A percentile compares a stretch with the other conserved stretches of the same genome.
phyloP scores from a whole-genome alignment of 768 basidiomycete genomes.

The Termitomyces sp. region DNA sequence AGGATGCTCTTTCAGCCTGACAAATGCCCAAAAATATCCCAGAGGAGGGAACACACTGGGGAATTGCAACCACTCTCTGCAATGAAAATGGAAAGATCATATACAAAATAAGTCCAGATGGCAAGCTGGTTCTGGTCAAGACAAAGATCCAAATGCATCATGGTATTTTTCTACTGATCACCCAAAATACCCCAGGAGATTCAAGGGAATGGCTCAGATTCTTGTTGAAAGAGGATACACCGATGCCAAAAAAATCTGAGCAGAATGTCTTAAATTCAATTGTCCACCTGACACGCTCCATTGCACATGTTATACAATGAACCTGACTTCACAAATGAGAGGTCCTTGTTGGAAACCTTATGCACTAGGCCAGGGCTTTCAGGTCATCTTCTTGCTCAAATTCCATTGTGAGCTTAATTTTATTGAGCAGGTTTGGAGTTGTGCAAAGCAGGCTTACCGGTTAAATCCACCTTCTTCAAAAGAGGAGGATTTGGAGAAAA shows the following conservation, averaged over 20 bases:
- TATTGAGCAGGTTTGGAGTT: neutral
- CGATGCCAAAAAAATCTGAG: slow-evolving; percentile 23
- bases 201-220: neutral
- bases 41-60: neutral
- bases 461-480: too few species aligned
- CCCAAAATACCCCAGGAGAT: neutral
- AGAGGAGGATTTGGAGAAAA: too few species aligned
- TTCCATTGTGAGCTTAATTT: too few species aligned
- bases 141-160: neutral
- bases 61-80: neutral
- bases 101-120: slow-evolving; percentile 7
- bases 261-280: slow-evolving; percentile 23
- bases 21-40: slow-evolving; percentile 1
- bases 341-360: neutral
- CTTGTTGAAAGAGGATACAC: slow-evolving; percentile 19
- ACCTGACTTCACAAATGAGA: neutral
- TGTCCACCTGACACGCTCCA: slow-evolving; percentile 11
- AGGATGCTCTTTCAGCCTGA: neutral
- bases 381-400: too few species aligned
- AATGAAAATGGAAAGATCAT: neutral
- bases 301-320: neutral
- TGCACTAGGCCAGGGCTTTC: slow-evolving; percentile 1
- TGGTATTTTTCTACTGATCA: slow-evolving; percentile 29
- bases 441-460: neutral
- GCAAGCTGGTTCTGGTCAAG: neutral